Base-by-base conservation (phyloP, 148 eudicot genomes). In the Chenopodium quinoa region DNA sequence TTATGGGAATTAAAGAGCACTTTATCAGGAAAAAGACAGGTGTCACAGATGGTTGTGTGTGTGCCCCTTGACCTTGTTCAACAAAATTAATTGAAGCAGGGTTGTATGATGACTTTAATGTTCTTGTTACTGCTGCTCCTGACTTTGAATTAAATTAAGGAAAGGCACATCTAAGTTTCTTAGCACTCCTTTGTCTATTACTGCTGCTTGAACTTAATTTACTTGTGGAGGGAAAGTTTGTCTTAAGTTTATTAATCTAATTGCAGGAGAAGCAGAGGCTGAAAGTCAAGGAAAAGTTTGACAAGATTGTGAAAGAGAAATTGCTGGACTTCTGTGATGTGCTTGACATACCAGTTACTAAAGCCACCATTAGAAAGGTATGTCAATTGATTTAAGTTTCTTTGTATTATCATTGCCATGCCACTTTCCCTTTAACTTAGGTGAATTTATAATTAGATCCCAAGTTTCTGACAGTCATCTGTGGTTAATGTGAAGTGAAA, bases 221-320 rank as follows among this genome's bases (percentile, higher is more conserved):
- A 32, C 74, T 14, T 25, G 13, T 32, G 23, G 20, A 9, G 31
- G 64, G 75, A 9, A 17, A 5, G 54, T 34, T 80, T 47, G 23
- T 47, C 12, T 54, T 54, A 16, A 74, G 8, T 69, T 56, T 48
- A 12, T 23, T 32, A 7, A 0, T n/a, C 20, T 54, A 34, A 11
- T 83, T 86, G 82, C 91, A 97, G 99, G 99, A 97, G 81, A 96
- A 96, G 82, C 97, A 96, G 78, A 96, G 86, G 91, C 58, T 86
- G 71, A 94, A 91, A 85, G 80, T 96, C 47, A 92, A 88, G 89
- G 99, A 96, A 85, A 96, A 90, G 81, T 82, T 96, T 76, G 99
- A 94, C 90, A 94, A 94, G 87, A 87, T 79, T 74, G 89, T 87
- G 8, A 92, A 92, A 85, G 97, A 96, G 84, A 96, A 92, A 80